Evolutionary conservation across 805 yeast species (phyloP).

Genomic region (Metschnikowia bowlesiae): DNA sequence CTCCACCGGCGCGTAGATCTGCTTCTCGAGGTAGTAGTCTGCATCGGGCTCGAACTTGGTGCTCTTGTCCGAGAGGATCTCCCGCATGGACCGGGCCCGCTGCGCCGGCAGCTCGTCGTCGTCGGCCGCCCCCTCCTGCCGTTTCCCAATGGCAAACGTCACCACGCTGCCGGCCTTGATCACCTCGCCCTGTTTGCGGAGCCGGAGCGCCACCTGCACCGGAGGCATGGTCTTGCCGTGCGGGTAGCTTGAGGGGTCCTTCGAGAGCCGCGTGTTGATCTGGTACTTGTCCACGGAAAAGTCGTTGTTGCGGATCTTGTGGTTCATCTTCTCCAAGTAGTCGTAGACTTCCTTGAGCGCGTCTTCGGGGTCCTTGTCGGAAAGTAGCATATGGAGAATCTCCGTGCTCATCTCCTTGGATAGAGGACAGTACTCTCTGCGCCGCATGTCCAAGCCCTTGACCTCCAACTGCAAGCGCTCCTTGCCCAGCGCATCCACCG

Average conservation of each 20-base stretch:
- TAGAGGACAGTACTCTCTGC: slow-evolving; percentile 93
- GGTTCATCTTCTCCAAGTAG: slow-evolving; percentile 59
- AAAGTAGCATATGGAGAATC: slow-evolving; percentile 66
- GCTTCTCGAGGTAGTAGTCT: slow-evolving; percentile 77
- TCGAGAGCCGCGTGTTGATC: slow-evolving; percentile 83
- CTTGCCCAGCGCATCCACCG: slow-evolving; percentile 52
- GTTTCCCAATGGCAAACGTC: slow-evolving; percentile 69
- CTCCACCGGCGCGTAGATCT: slow-evolving; percentile 85
- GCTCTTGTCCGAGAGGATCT: slow-evolving; percentile 51
- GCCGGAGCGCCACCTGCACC: slow-evolving; percentile 84
- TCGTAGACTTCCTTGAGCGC: slow-evolving; percentile 69
- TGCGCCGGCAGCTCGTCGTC: slow-evolving; percentile 50
- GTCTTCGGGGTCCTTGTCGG: slow-evolving; percentile 71
- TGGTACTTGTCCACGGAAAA: slow-evolving; percentile 64
- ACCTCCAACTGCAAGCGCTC: slow-evolving; percentile 63
- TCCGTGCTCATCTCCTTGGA: slow-evolving; percentile 83
- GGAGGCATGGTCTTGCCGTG: slow-evolving; percentile 74
- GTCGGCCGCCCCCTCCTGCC: slow-evolving; percentile 25
- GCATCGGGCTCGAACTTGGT: slow-evolving; percentile 62
- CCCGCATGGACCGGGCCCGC: slow-evolving; percentile 79
- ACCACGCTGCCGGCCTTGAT: slow-evolving; percentile 87
- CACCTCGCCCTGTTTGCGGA: slow-evolving; percentile 78
- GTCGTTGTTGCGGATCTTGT: slow-evolving; percentile 55
- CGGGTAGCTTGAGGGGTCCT: slow-evolving; percentile 82
- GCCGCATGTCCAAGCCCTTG: slow-evolving; percentile 93